These are phyloP conservation scores for Peronospora farinosa DNA, from an alignment of 352 stramenopile species.

Conservation along the genomic window DNA sequence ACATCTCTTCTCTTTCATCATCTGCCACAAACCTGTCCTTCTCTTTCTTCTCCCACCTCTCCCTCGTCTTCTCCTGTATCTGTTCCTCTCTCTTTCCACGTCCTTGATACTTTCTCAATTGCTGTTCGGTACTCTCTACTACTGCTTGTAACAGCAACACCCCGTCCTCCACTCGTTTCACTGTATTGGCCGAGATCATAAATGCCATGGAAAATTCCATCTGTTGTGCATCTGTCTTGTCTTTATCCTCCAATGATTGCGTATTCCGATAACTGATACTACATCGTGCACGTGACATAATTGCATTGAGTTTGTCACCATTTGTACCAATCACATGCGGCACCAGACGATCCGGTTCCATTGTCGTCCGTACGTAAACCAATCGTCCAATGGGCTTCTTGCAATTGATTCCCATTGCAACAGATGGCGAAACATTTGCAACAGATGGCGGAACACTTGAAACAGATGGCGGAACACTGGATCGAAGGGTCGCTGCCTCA, in stretches of 20 bases:
- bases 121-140: constrained; percentile 38
- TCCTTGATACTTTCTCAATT: constrained; percentile 17
- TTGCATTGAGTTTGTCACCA: constrained; percentile 39
- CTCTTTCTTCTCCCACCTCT: not conserved
- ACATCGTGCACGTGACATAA: constrained; percentile 55
- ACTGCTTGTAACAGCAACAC: constrained; percentile 28
- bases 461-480: too few relatives aligned
- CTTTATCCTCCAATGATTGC: not conserved
- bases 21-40: not conserved
- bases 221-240: not conserved
- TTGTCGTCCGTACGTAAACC: constrained; percentile 43
- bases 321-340: constrained; percentile 40
- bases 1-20: not conserved
- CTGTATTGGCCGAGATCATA: constrained; percentile 44
- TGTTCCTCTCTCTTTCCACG: constrained; percentile 5
- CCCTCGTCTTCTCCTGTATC: constrained; percentile 4
- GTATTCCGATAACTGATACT: constrained; percentile 41
- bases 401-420: constrained; percentile 10
- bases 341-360: constrained; percentile 34
- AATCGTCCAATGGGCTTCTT: constrained; percentile 16
- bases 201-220: constrained; percentile 41
- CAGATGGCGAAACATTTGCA: too few relatives aligned
- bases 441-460: too few relatives aligned
- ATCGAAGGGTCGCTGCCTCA: too few relatives aligned
- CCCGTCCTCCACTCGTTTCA: constrained; percentile 39